Percentiles rank a stretch among this genome's conserved stretches.
phyloP scores from a whole-genome alignment of 495 filamentous ascomycete genomes.

The Annulohypoxylon bovei region DNA sequence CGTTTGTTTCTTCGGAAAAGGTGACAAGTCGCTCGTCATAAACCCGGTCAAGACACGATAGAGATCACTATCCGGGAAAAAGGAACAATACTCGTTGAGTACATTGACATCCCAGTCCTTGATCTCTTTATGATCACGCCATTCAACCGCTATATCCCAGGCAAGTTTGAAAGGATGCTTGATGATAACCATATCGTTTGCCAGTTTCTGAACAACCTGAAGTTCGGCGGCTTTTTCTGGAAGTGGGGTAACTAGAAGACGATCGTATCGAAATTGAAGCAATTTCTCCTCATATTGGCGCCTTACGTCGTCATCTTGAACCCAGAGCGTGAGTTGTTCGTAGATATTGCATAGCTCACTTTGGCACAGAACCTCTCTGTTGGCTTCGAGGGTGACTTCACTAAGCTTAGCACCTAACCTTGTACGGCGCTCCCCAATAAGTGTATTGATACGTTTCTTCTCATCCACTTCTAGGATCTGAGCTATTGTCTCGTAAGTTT shows the following conservation, averaged over 20 bases:
- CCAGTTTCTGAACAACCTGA: constrained; percentile 74
- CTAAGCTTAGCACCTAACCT: constrained; percentile 84
- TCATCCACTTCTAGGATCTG: constrained; percentile 88
- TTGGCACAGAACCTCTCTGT: constrained; percentile 77
- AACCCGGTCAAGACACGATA: constrained; percentile 82
- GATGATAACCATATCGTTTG: constrained; percentile 93
- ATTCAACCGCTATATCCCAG: constrained; percentile 90
- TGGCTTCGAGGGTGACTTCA: constrained; percentile 87
- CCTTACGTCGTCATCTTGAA: constrained; percentile 82
- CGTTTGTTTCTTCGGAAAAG: constrained; percentile 66
- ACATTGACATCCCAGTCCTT: constrained; percentile 77
- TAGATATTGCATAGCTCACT: constrained; percentile 81
- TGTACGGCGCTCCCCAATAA: constrained; percentile 89
- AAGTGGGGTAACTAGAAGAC: constrained; percentile 72
- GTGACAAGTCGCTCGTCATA: constrained; percentile 83
- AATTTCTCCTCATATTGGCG: constrained; percentile 91
- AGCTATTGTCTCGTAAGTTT: constrained; percentile 85
- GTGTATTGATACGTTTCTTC: constrained; percentile 87
- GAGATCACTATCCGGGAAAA: constrained; percentile 87
- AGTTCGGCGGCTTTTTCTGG: constrained; percentile 72
- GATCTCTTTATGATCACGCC: constrained; percentile 80
- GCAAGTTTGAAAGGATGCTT: constrained; percentile 90
- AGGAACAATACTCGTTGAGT: constrained; percentile 78
- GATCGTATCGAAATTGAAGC: constrained; percentile 80
- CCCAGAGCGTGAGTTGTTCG: constrained; percentile 86